Conservation (phyloP, 2,329 filamentous ascomycete species). For the Paraphoma sp. region DNA sequence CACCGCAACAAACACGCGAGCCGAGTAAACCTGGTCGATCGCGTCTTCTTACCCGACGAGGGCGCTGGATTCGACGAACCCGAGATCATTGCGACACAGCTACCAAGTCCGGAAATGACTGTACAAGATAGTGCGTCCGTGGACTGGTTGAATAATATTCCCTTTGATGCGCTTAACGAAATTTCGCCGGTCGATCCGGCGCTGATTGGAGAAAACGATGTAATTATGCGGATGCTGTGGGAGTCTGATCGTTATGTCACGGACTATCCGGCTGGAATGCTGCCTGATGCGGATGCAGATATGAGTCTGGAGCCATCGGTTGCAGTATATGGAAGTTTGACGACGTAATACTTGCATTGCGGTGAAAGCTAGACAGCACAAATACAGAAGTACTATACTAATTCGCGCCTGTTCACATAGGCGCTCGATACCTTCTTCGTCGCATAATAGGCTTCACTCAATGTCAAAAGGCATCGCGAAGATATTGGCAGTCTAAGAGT, state of each 20-base stretch:
- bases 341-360: too few species aligned
- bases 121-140: conserved; percentile 7
- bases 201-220: conserved; percentile 18
- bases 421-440: too few species aligned
- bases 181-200: conserved; percentile 10
- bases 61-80: conserved; percentile 5
- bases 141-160: conserved; percentile 13
- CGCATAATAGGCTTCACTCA: too few species aligned
- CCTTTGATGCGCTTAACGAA: conserved; percentile 8
- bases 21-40: conserved; percentile 13
- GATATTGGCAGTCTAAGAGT: too few species aligned
- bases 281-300: conserved; percentile 8
- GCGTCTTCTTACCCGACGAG: conserved; percentile 13
- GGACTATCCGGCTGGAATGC: conserved; percentile 10
- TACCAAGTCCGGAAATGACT: conserved; percentile 21
- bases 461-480: too few species aligned
- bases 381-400: too few species aligned
- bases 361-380: too few species aligned
- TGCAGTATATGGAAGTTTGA: too few species aligned
- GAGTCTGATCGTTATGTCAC: conserved; percentile 18
- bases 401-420: too few species aligned
- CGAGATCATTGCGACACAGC: conserved; percentile 14
- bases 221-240: conserved; percentile 26
- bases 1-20: conserved; percentile 8
- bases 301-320: too few species aligned